Base-by-base conservation (phyloP, 139 green algal species). In the Micractinium sp. region DNA sequence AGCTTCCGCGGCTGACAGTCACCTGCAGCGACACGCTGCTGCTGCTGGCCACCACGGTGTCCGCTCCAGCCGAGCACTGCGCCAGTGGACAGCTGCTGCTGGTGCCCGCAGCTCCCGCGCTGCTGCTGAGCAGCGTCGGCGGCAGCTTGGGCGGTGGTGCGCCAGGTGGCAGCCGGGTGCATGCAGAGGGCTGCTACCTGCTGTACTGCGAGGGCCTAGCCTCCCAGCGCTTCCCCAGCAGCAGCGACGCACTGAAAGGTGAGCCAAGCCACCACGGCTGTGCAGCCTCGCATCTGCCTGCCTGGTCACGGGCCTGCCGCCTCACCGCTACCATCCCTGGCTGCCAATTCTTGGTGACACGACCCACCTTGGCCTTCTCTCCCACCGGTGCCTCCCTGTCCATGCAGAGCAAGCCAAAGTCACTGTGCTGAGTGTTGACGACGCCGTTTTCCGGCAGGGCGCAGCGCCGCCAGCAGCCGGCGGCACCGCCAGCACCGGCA, bases 191-290 rank as follows among this genome's bases (percentile, higher is more conserved):
- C 14, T 90, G 79, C 60, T 66, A 0, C 19, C 60, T 91, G 61
- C 82, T 87, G 82, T 91, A 91, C 67, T 75, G 56, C 60, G 88
- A 91, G 61, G 82, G 78, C 4, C 38, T 23, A 3, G 23, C 19
- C 18, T 74, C 63, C 0, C 88, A 91, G 75, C 73, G 75, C 63
- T 91, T 91, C 66, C 88, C 88, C 29, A 85, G 60, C 60, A 86
- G 81, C 88, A 81, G 29, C 27, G 36, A n/a, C 0, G 61, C 74
- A 14, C 61, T 91, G 85, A 89, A 67, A 76, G 85, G 85, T 84
- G 33, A 33, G 82, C n/a, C 18, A 18, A 14, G 35, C 0, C 3
- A 29, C 4, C 3, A 7, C 16, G 60, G 81, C 60, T 60, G 20
- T 61, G 63, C 63, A 27, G 63, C 20, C 63, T 71, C 20, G 13